Conservation (phyloP, 139 green algal species). For the Edaphochlamys debaryana region DNA sequence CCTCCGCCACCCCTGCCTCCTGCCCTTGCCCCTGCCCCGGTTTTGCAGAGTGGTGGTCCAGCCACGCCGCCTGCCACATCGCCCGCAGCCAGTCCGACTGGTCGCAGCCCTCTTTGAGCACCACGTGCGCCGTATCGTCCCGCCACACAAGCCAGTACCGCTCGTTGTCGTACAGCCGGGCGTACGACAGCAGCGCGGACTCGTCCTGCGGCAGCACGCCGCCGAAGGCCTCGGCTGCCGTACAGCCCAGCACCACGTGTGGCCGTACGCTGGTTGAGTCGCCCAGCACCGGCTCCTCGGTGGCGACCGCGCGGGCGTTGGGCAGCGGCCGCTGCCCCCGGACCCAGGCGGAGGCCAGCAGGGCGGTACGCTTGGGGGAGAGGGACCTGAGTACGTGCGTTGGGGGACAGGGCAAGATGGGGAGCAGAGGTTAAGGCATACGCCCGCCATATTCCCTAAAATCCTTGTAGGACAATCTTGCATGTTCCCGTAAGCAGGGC, state of each 20-base stretch:
- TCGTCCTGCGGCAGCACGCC: background rate
- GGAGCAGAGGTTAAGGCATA: too few species aligned
- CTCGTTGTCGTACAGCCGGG: constrained; percentile 59
- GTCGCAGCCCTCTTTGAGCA: constrained; percentile 59
- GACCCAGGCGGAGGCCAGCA: constrained; percentile 49
- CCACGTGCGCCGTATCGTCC: constrained; percentile 53
- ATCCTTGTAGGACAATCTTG: too few species aligned
- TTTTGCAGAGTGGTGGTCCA: constrained; percentile 45
- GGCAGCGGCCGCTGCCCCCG: constrained; percentile 47
- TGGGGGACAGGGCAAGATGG: too few species aligned
- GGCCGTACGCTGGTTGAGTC: constrained; percentile 37
- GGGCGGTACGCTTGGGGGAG: constrained; percentile 72
- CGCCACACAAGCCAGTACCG: constrained; percentile 72
- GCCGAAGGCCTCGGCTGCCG: constrained; percentile 51
- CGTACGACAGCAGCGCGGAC: constrained; percentile 38
- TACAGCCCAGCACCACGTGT: constrained; percentile 48
- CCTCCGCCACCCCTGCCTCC: background rate
- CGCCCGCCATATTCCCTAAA: too few species aligned
- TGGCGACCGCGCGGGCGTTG: constrained; percentile 36
- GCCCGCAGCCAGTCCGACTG: constrained; percentile 54
- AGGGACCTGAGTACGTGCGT: too few species aligned
- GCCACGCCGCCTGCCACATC: constrained; percentile 76
- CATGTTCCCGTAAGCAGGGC: too few species aligned
- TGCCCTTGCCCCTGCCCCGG: background rate
- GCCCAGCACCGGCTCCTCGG: constrained; percentile 48